Base-by-base conservation (phyloP, 495 filamentous ascomycete genomes). In the Xylaria castorea region DNA sequence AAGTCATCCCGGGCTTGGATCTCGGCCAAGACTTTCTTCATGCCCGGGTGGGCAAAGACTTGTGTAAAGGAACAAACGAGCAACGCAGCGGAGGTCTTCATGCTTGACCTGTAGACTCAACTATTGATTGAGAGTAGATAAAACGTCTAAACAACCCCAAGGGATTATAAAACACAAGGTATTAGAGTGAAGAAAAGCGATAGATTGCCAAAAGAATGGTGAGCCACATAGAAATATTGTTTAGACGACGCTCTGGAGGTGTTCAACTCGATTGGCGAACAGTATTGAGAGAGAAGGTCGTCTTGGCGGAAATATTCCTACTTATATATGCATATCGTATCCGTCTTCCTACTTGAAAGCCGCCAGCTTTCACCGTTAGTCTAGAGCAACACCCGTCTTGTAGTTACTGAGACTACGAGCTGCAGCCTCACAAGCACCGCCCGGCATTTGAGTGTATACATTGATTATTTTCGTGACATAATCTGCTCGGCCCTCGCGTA, bases 21-120 rank as follows among this genome's bases (percentile, higher is more conserved):
- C 62, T 79, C 72, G n/a, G 73, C 68, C 27, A 79, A 11, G n/a
- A 72, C 22, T 20, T 40, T 32, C 20, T 61, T 74, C 77, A 81
- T 80, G 42, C 80, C 77, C 0, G 81, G 80, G 58, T 79, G 75
- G 38, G 77, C 80, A 12, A 75, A 40, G 62, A 51, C 63, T 25
- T 38, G 62, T 18, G 66, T 50, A 18, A 71, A 62, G 12, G 63
- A 48, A 25, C 53, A 48, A 64, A 44, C 71, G 46, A 74, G 36
- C 5, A 76, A 58, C 32, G 75, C 3, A 38, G 60, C 27, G 38
- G 60, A 60, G 32, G 16, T 16, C 71, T 74, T 76, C 76, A 78
- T 78, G 5, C 30, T 64, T 53, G 51, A 53, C 32, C 8, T n/a
- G 25, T 36, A 1, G 5, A n/a, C n/a, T 36, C 1, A 34, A 40